Evolutionary conservation across 2,329 filamentous ascomycete genomes (phyloP).

Genomic region (Apiospora rasikravindrae): DNA sequence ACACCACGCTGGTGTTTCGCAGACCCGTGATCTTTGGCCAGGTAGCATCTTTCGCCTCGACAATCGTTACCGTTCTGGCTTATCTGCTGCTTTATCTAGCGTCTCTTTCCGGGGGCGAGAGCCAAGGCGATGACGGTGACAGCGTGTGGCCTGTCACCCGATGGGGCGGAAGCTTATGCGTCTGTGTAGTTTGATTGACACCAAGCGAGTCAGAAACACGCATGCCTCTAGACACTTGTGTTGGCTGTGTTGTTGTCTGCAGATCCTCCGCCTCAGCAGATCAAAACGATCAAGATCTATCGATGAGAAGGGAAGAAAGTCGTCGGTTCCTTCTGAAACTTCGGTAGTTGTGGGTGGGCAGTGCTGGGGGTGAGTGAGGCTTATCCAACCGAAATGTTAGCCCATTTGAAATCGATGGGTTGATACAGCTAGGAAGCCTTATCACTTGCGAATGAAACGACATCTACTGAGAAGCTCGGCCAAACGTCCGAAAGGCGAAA

Average conservation of each 20-base stretch:
- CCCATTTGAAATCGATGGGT: not conserved
- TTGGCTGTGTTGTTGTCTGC: not conserved
- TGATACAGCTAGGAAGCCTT: not conserved
- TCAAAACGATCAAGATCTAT: not conserved
- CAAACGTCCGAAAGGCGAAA: not conserved
- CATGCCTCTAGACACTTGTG: not conserved
- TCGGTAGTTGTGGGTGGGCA: not conserved
- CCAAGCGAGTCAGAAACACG: not conserved
- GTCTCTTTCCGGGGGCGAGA: not conserved
- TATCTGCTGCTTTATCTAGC: not conserved
- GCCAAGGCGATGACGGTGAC: not conserved
- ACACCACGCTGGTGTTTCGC: not conserved
- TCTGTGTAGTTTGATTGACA: not conserved
- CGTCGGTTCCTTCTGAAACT: not conserved
- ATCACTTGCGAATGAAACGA: not conserved
- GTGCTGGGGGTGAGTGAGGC: not conserved
- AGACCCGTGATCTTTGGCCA: not conserved
- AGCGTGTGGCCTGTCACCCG: conserved; percentile 6
- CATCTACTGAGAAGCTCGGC: not conserved
- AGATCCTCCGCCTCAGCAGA: not conserved
- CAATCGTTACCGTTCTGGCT: not conserved
- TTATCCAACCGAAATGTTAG: not conserved
- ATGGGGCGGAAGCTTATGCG: conserved; percentile 3
- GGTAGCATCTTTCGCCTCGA: not conserved
- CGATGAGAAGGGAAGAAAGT: not conserved